Percentiles rank a stretch among this genome's conserved stretches.
Evolutionary conservation across 495 filamentous ascomycete species (phyloP).

Genomic region (Collariella sp.): DNA sequence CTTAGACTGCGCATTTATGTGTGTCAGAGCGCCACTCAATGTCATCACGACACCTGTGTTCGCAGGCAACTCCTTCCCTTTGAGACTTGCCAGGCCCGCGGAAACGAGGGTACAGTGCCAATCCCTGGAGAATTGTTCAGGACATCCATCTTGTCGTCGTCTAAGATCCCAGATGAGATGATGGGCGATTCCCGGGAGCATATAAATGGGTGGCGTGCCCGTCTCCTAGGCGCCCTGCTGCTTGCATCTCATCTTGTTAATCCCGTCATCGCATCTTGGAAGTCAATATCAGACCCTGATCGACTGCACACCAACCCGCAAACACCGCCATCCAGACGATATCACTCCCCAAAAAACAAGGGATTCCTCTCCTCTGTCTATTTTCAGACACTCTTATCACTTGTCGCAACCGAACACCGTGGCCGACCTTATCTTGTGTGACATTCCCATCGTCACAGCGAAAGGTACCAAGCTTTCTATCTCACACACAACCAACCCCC

Average conservation of each 20-base stretch:
- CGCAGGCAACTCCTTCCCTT: conserved; percentile 15
- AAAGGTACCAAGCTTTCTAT: conserved; percentile 7
- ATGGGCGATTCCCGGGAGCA: not conserved
- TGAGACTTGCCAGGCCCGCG: conserved; percentile 4
- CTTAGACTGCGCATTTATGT: conserved; percentile 18
- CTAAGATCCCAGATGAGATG: not conserved
- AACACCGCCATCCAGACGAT: conserved; percentile 1
- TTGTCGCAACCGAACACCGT: conserved; percentile 19
- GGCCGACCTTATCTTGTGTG: conserved; percentile 23
- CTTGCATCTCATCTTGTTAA: not conserved
- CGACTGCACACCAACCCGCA: too few species aligned
- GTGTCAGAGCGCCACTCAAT: conserved; percentile 21
- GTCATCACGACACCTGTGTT: conserved; percentile 24
- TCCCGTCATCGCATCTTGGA: not conserved
- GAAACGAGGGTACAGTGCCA: conserved; percentile 11
- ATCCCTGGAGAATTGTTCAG: not conserved
- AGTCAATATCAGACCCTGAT: conserved; percentile 5
- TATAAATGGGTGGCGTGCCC: conserved; percentile 16
- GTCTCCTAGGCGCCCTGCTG: not conserved
- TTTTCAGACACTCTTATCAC: conserved; percentile 21
- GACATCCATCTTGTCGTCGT: conserved; percentile 5
- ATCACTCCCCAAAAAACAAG: too few species aligned
- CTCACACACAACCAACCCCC: not conserved
- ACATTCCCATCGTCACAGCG: conserved; percentile 2
- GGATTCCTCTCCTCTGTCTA: conserved; percentile 5